These are phyloP conservation scores for Chalaropsis thielavioides DNA, from an alignment of 2,329 filamentous ascomycete species.

Conservation along the genomic window DNA sequence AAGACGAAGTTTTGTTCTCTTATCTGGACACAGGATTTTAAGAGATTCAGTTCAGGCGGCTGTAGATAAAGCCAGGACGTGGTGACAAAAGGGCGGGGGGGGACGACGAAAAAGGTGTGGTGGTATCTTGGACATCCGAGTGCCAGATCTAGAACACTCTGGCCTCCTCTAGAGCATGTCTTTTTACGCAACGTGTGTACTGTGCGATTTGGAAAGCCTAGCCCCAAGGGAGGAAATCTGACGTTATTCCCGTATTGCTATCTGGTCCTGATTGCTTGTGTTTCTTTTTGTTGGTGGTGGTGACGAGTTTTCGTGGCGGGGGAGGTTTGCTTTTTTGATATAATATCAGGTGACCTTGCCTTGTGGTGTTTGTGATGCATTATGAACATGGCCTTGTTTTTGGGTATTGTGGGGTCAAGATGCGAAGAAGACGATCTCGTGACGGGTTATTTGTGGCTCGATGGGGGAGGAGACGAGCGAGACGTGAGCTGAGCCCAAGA, in stretches of 20 bases:
- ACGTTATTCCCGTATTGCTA: neutral
- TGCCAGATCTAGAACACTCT: neutral
- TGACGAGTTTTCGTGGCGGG: neutral
- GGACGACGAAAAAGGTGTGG: neutral
- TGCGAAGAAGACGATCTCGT: neutral
- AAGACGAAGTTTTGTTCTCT: neutral
- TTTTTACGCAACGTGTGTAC: no score
- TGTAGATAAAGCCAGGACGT: neutral
- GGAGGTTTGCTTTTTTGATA: neutral
- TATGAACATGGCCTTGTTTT: neutral
- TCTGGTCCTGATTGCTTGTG: neutral
- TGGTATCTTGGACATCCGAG: neutral
- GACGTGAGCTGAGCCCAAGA: neutral
- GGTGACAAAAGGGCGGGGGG: neutral
- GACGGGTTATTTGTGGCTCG: neutral
- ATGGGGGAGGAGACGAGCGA: neutral
- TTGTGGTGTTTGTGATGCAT: no score
- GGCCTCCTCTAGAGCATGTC: neutral
- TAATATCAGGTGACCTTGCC: constrained; percentile 1
- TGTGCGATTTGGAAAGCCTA: no score
- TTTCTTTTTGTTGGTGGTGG: no score
- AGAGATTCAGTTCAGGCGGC: neutral
- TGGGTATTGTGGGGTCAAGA: neutral
- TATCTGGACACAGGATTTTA: neutral
- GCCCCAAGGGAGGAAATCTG: neutral